A percentile compares a stretch with the other conserved stretches of the same genome.
Conservation (phyloP, 2,329 filamentous ascomycete genomes). For the Graphilbum sp. region DNA sequence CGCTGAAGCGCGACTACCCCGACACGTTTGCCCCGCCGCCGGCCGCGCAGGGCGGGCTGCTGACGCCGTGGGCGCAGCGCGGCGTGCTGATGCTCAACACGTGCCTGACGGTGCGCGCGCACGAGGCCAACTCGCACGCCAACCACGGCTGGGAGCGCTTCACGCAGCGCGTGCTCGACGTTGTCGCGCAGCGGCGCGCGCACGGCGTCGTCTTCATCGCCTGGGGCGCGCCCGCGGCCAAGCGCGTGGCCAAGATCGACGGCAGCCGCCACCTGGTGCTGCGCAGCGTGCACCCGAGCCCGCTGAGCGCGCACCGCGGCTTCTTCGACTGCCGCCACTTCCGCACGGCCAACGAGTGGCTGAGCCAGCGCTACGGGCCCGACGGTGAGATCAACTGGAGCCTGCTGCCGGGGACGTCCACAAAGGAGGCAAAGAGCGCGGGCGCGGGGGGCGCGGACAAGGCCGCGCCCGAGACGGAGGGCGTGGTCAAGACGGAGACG, state of each 20-base stretch:
- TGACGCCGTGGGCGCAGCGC: slow-evolving; percentile 86
- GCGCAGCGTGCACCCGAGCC: slow-evolving; percentile 79
- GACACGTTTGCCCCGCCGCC: slow-evolving; percentile 59
- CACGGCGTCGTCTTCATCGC: slow-evolving; percentile 86
- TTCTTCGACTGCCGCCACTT: slow-evolving; percentile 80
- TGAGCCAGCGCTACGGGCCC: slow-evolving; percentile 60
- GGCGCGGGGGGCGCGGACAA: too few species aligned
- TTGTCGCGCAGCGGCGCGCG: slow-evolving; percentile 60
- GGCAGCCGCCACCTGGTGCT: slow-evolving; percentile 63
- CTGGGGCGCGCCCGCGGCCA: slow-evolving; percentile 76
- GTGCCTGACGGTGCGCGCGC: slow-evolving; percentile 80
- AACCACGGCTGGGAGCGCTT: slow-evolving; percentile 85
- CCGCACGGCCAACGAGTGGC: slow-evolving; percentile 69
- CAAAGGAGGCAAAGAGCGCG: slow-evolving; percentile 11
- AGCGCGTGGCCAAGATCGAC: slow-evolving; percentile 61
- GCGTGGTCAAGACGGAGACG: slow-evolving; percentile 11
- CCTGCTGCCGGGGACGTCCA: slow-evolving; percentile 21
- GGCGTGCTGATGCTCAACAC: slow-evolving; percentile 91
- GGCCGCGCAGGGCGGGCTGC: slow-evolving; percentile 60
- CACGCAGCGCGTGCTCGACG: slow-evolving; percentile 81
- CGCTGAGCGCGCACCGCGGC: slow-evolving; percentile 67
- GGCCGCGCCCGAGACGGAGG: slow-evolving; percentile 9
- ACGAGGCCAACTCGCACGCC: slow-evolving; percentile 73
- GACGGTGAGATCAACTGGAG: slow-evolving; percentile 78
- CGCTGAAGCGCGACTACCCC: slow-evolving; percentile 77